Evolutionary conservation across 1,139 yeast genomes (phyloP).

Genomic region (Debaryomyces sp.): DNA sequence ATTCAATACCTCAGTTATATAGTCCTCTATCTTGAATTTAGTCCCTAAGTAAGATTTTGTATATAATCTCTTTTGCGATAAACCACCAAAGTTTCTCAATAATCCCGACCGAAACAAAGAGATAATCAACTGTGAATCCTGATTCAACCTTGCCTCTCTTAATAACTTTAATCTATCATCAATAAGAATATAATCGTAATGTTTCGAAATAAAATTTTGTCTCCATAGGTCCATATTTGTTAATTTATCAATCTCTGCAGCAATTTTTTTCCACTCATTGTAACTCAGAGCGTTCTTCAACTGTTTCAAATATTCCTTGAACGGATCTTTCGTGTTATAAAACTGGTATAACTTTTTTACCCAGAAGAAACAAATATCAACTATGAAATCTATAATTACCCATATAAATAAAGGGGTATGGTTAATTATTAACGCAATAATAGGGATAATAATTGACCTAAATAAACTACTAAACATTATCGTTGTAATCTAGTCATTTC

Average conservation of each 20-base stretch:
- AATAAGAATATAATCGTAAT: slow-evolving; percentile 83
- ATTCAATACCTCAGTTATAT: slow-evolving; percentile 71
- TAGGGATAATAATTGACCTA: slow-evolving; percentile 1
- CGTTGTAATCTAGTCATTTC: not conserved
- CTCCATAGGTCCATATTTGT: slow-evolving; percentile 82
- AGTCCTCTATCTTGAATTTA: slow-evolving; percentile 83
- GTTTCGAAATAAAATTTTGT: slow-evolving; percentile 77
- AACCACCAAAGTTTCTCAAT: slow-evolving; percentile 88
- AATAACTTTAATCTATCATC: slow-evolving; percentile 70
- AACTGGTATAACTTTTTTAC: slow-evolving; percentile 40
- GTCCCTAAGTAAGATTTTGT: slow-evolving; percentile 87
- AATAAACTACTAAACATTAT: not conserved
- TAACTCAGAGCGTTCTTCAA: slow-evolving; percentile 50
- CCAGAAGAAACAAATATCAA: slow-evolving; percentile 68
- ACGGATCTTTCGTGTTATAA: slow-evolving; percentile 42
- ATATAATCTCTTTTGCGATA: slow-evolving; percentile 76
- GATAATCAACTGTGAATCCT: slow-evolving; percentile 62
- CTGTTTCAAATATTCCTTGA: slow-evolving; percentile 41
- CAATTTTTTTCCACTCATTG: slow-evolving; percentile 63
- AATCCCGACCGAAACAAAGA: slow-evolving; percentile 81
- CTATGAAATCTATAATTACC: slow-evolving; percentile 59
- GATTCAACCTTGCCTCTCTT: slow-evolving; percentile 59
- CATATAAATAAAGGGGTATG: slow-evolving; percentile 64
- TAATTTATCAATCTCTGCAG: slow-evolving; percentile 61
- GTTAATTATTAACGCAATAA: slow-evolving; percentile 28